phyloP scores from a whole-genome alignment of 345 rosid species.

The Gossypium sturtianum region DNA sequence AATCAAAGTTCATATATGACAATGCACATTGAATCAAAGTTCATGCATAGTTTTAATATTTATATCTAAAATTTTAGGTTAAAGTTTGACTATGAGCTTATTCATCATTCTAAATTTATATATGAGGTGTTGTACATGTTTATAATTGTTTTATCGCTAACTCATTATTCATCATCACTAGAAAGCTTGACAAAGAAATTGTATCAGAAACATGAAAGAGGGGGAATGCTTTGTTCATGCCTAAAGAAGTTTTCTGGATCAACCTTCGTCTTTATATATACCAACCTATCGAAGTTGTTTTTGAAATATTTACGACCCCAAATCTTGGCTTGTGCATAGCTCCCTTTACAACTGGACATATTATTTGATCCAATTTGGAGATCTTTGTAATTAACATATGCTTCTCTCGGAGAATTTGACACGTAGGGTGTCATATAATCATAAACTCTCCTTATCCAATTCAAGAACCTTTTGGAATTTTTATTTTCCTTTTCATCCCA shows the following conservation, averaged over 20 bases:
- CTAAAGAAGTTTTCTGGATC: neutral
- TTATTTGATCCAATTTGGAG: neutral
- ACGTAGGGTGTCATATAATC: slow-evolving; percentile 46
- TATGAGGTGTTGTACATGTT: too few species aligned
- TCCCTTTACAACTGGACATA: neutral
- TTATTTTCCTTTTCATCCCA: slow-evolving; percentile 29
- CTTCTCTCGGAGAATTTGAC: neutral
- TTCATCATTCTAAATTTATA: too few species aligned
- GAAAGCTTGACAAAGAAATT: too few species aligned
- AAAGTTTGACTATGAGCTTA: too few species aligned
- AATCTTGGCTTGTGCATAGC: neutral
- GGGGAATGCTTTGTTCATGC: neutral
- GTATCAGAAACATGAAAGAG: neutral
- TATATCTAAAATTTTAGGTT: too few species aligned
- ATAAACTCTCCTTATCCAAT: slow-evolving; percentile 38
- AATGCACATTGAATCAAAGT: too few species aligned
- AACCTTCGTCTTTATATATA: neutral
- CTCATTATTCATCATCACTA: too few species aligned
- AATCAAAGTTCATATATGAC: too few species aligned
- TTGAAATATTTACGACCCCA: neutral
- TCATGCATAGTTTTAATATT: too few species aligned
- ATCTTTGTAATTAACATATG: neutral
- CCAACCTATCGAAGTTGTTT: neutral
- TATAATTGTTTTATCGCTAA: too few species aligned
- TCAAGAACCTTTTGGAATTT: slow-evolving; percentile 1